Base-by-base conservation (phyloP, 1,284 basidiomycete species). In the Macrocystidia cucumis region DNA sequence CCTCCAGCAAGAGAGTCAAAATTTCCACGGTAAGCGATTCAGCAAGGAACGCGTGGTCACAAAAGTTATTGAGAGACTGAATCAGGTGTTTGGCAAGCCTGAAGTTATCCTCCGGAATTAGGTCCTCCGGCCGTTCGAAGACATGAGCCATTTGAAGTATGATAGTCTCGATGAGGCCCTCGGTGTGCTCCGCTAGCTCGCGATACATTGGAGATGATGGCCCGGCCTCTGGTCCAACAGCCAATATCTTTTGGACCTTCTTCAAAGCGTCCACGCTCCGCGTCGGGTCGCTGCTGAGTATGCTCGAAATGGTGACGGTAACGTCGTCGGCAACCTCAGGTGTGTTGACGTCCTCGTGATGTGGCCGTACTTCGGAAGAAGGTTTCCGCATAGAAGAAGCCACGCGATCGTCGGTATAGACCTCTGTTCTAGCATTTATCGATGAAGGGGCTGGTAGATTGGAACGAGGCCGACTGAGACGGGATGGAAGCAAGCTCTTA, bases 71-170 rank as follows among this genome's bases (percentile, higher is more conserved):
- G 20, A 93, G 70, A 0, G 91, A 91, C 57, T 96, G 91, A 48
- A 97, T 95, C 34, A 97, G 73, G 57, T 96, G 93, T 59, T 98
- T 98, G 35, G 92, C 90, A 6, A 97, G 67, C 28, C 93, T 75
- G 61, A 95, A 90, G 50, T 87, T 88, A 44, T 83, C 75, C 12
- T 82, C 78, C 4, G 76, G 67, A 4, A 76, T 57, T 18, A 95
- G 65, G 33, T 85, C 77, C 17, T 86, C 77, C 1, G 78, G 78
- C 30, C 75, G 72, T 38, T 89, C 86, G 51, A 95, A 96, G 9
- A 90, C 78, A 54, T 90, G 84, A 13, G 83, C 74, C 84, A 93
- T 90, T 52, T 92, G 86, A 16, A 87, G 68, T 2, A 85, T 83
- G 46, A 97, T 80, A 0, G 87, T 91, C 52, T 92, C 88, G 23